phyloP scores from a whole-genome alignment of 805 yeast species.

The Candida sonorensis region DNA sequence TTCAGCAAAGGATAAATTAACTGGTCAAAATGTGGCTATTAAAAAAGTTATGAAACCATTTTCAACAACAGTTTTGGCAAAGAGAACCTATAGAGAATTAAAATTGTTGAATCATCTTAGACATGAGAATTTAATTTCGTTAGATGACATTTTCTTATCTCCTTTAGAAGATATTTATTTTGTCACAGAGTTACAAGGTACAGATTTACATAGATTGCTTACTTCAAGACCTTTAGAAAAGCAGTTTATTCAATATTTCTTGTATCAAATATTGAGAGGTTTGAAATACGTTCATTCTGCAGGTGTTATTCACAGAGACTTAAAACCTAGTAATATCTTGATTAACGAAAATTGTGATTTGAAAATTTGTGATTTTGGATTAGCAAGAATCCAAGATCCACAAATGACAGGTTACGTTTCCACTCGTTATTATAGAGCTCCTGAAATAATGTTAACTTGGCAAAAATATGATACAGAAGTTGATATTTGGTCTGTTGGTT shows the following conservation, averaged over 20 bases:
- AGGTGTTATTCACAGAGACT: slow-evolving; percentile 88
- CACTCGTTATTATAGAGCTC: slow-evolving; percentile 94
- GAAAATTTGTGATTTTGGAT: slow-evolving; percentile 92
- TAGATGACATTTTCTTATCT: slow-evolving; percentile 88
- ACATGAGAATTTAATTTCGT: slow-evolving; percentile 89
- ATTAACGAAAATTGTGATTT: slow-evolving; percentile 94
- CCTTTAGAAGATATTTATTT: slow-evolving; percentile 95
- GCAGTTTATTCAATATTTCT: slow-evolving; percentile 93
- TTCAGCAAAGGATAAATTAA: slow-evolving; percentile 86
- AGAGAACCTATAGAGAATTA: slow-evolving; percentile 93
- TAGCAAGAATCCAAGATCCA: slow-evolving; percentile 96
- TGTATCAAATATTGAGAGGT: slow-evolving; percentile 92
- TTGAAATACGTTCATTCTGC: slow-evolving; percentile 93
- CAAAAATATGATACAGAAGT: slow-evolving; percentile 96
- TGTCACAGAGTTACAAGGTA: slow-evolving; percentile 95
- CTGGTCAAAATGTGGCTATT: slow-evolving; percentile 91
- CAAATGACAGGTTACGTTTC: slow-evolving; percentile 99
- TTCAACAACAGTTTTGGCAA: slow-evolving; percentile 88
- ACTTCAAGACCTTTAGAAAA: slow-evolving; percentile 92
- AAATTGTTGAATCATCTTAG: slow-evolving; percentile 87
- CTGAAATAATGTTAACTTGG: slow-evolving; percentile 98
- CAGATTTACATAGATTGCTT: slow-evolving; percentile 86
- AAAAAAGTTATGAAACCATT: slow-evolving; percentile 98
- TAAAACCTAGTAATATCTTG: slow-evolving; percentile 84
- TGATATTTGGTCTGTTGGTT: slow-evolving; percentile 97